Percentiles rank a stretch among this genome's conserved stretches.
Evolutionary conservation across 1,284 basidiomycete species (phyloP).

Genomic region (Rhodotorula sp.): DNA sequence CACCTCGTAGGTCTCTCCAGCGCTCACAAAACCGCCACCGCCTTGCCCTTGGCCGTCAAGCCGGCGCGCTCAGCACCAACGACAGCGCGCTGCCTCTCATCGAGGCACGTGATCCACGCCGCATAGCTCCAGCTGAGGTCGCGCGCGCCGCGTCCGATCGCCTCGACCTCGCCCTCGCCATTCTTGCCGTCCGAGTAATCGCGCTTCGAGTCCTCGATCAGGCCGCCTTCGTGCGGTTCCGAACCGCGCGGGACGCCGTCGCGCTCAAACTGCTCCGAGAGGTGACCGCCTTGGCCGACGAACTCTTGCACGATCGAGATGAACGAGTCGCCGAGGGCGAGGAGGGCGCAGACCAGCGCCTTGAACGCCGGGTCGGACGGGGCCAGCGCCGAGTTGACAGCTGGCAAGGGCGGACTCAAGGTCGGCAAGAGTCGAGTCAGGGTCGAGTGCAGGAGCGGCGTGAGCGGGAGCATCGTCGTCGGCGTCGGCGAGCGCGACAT

Average conservation of each 20-base stretch:
- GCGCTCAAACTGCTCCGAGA: constrained; percentile 24
- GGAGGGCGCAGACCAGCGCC: constrained; percentile 6
- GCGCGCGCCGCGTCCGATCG: constrained; percentile 46
- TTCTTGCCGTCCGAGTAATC: constrained; percentile 3
- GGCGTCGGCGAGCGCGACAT: background rate
- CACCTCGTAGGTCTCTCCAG: background rate
- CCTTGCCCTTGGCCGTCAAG: background rate
- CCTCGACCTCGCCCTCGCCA: constrained; percentile 1
- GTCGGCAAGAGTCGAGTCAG: constrained; percentile 18
- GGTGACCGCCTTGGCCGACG: constrained; percentile 13
- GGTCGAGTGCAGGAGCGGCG: constrained; percentile 15
- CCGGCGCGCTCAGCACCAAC: background rate
- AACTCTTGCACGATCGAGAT: constrained; percentile 22
- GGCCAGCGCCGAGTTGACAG: background rate
- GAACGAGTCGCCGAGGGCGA: constrained; percentile 21
- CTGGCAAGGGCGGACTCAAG: constrained; percentile 4
- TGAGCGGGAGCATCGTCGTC: background rate
- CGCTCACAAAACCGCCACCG: background rate
- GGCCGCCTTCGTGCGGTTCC: constrained; percentile 18
- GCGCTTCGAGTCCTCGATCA: constrained; percentile 20
- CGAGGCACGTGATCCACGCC: constrained; percentile 40
- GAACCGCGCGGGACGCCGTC: background rate
- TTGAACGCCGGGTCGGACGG: background rate
- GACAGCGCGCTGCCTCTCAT: background rate
- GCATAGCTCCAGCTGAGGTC: constrained; percentile 53